A percentile compares a stretch with the other conserved stretches of the same genome.
Evolutionary conservation across 2,329 filamentous ascomycete species (phyloP).

Genomic region (Talaromyces funiculosus): DNA sequence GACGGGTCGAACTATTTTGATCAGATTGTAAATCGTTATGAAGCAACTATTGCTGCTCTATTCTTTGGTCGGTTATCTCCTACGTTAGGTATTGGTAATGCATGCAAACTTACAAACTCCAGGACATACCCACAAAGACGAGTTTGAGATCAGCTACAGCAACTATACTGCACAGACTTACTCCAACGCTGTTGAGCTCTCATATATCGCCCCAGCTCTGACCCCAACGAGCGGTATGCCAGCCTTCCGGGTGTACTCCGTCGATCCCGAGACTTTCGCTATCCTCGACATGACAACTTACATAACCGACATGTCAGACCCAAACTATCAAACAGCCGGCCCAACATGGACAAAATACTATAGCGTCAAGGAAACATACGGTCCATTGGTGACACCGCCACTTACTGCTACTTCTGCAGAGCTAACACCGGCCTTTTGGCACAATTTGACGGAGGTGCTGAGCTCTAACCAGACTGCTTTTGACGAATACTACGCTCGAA

Average conservation of each 20-base stretch:
- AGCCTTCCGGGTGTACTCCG: conserved; percentile 53
- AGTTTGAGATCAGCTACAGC: conserved; percentile 51
- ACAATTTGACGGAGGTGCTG: conserved; percentile 49
- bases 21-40: conserved; percentile 49
- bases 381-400: conserved; percentile 38
- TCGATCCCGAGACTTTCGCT: conserved; percentile 52
- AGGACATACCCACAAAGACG: conserved; percentile 49
- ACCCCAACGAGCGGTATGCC: conserved; percentile 52
- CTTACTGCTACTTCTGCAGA: conserved; percentile 34
- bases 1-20: conserved; percentile 49
- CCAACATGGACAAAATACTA: conserved; percentile 52
- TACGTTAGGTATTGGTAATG: not conserved
- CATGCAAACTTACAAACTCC: not conserved
- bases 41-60: conserved; percentile 47
- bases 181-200: conserved; percentile 43
- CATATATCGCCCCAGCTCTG: conserved; percentile 51
- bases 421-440: conserved; percentile 53
- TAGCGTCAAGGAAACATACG: conserved; percentile 51
- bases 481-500: conserved; percentile 42
- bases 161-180: conserved; percentile 41
- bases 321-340: conserved; percentile 39
- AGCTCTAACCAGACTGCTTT: conserved; percentile 40
- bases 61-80: conserved; percentile 40
- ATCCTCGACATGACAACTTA: conserved; percentile 51
- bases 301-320: conserved; percentile 46